A percentile compares a stretch with the other conserved stretches of the same genome.
Evolutionary conservation across 352 stramenopile species (phyloP).

Genomic region (Phytophthora syringae): DNA sequence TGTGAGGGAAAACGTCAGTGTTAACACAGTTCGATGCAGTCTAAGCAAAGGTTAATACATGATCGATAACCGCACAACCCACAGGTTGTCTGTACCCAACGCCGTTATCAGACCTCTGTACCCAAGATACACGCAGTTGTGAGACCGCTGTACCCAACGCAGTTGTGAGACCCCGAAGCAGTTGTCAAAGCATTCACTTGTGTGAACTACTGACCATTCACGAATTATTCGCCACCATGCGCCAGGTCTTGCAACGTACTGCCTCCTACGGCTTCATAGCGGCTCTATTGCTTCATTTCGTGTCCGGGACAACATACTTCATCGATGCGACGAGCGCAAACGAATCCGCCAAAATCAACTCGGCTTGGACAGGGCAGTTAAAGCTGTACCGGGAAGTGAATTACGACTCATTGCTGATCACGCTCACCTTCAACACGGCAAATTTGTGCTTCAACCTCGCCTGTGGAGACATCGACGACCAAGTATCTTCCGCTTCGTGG

Average conservation of each 20-base stretch:
- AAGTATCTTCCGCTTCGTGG: conserved; percentile 17
- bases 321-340: not conserved
- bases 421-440: conserved; percentile 12
- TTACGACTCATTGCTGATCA: conserved; percentile 5
- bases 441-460: conserved; percentile 16
- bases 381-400: conserved; percentile 14
- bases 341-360: not conserved
- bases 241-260: not conserved
- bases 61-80: too few relatives aligned
- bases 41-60: not conserved
- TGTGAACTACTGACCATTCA: not conserved
- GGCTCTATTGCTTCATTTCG: not conserved
- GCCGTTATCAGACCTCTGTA: too few relatives aligned
- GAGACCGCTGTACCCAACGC: too few relatives aligned
- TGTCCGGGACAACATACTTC: not conserved
- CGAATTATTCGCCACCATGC: not conserved
- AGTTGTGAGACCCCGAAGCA: not conserved
- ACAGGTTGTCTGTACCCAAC: too few relatives aligned
- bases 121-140: too few relatives aligned
- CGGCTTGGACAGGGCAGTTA: conserved; percentile 9
- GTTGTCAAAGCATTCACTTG: not conserved
- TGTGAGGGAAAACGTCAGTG: too few relatives aligned
- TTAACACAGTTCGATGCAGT: too few relatives aligned
- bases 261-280: too few relatives aligned
- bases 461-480: conserved; percentile 19